Conservation (phyloP, 1,284 basidiomycete genomes). For the Wolfiporia cocos region DNA sequence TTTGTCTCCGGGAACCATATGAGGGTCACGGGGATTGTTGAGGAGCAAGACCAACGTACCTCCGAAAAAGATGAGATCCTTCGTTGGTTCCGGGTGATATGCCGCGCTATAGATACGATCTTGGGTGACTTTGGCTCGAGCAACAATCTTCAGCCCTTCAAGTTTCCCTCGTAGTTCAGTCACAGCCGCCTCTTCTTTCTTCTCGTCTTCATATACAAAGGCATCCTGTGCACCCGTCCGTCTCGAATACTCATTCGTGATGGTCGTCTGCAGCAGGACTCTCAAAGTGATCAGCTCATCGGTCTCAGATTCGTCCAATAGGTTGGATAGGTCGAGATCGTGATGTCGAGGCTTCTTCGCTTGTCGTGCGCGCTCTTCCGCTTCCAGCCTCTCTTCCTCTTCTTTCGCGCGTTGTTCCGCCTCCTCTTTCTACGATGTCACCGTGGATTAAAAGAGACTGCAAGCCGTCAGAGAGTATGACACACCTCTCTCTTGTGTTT, state of each 20-base stretch:
- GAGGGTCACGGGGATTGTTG: no score
- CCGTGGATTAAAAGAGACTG: no score
- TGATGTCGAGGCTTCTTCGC: slow-evolving; percentile 64
- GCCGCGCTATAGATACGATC: slow-evolving; percentile 68
- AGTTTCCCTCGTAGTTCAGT: slow-evolving; percentile 48
- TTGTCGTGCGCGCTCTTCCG: slow-evolving; percentile 52
- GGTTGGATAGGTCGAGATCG: slow-evolving; percentile 52
- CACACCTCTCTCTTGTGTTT: slow-evolving; percentile 60
- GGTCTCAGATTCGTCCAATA: slow-evolving; percentile 42
- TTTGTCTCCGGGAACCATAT: slow-evolving; percentile 72
- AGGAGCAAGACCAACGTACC: slow-evolving; percentile 45
- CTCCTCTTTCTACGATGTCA: slow-evolving; percentile 44
- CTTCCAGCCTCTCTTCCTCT: slow-evolving; percentile 51
- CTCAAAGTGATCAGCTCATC: slow-evolving; percentile 41
- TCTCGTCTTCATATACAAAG: slow-evolving; percentile 38
- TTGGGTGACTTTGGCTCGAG: slow-evolving; percentile 71
- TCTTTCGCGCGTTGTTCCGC: slow-evolving; percentile 43
- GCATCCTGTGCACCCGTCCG: slow-evolving; percentile 41
- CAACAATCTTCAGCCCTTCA: slow-evolving; percentile 50
- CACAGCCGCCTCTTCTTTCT: slow-evolving; percentile 40
- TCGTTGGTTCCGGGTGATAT: slow-evolving; percentile 75
- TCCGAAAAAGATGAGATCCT: slow-evolving; percentile 76
- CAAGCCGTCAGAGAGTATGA: not conserved
- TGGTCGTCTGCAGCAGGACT: slow-evolving; percentile 34
- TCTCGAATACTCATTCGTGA: slow-evolving; percentile 30